Base-by-base conservation (phyloP, 2,329 filamentous ascomycete species). In the Diaporthe nobilis region DNA sequence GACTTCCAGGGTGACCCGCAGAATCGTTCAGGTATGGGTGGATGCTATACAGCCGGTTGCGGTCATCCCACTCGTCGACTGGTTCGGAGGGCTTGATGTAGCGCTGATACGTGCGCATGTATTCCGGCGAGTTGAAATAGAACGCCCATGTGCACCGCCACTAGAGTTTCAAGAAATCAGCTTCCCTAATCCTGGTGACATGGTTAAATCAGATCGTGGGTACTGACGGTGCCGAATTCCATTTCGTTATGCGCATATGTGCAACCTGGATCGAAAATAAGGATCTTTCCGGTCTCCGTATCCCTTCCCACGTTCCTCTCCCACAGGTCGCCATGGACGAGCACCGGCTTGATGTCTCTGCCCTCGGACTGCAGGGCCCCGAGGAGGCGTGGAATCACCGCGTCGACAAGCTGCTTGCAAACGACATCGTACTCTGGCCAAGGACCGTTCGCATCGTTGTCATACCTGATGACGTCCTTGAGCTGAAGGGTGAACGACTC, bases 51-150 rank as follows among this genome's bases (percentile, higher is more conserved):
- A 72, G 15, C 10, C 70, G 55, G 13, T 72, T 72, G 0, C 70
- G 70, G 10, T 72, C 70, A 1, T 72, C 70, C 70, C 55, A 72
- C 55, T 72, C 55, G n/a, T 72, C 70, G 13, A 51, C 55, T 31
- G 53, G 70, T 12, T 72, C 53, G 3, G 53, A 60, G 2, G 70
- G 53, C 13, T 60, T 42, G 2, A 47, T 39, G 0, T 60, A 20
- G 28, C 28, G 53, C 31, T 61, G 53, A 37, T 72, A 72, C 3
- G 8, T 2, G 25, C 70, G 53, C 53, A 60, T 72, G 15, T 72
- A 72, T 20, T n/a, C 31, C 8, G 68, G 55, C 8, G 70, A 37
- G 31, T 60, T 72, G n/a, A 76, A 71, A 61, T 25, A 63, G 76
- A 58, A 20, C 60, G 74, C 22, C 75, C 74, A 49, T 67, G 77